Base-by-base conservation (phyloP, 257 asterid genomes). In the Plantago elongata region DNA sequence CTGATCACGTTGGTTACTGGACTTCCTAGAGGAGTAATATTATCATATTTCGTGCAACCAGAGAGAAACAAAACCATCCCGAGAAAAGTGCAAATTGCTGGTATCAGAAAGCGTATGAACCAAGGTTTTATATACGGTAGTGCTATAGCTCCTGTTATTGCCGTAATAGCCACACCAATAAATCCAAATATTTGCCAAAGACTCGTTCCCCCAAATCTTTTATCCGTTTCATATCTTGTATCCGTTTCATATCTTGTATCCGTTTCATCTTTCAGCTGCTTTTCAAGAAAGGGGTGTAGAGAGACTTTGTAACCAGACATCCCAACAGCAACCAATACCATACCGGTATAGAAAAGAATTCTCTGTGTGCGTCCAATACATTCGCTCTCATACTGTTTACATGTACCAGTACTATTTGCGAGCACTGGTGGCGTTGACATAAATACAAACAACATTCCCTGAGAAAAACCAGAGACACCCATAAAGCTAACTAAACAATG, bases 351-450 rank as follows among this genome's bases (percentile, higher is more conserved):
- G 68, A 84, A 86, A 6, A 84, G 72, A 9, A 59, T 72, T 42
- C 70, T 78, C 17, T 86, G 95, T 1, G 78, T 67, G 4, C 30
- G 73, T 9, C 83, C 82, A 13, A 86, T 54, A 54, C 95, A 83
- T 17, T 79, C 51, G 2, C 80, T 65, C 44, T 70, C 60, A 59
- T 81, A 83, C 17, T 51, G 12, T 13, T 73, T 76, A 73, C 95
- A 86, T 1, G 73, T 75, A 18, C 70, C 75, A 0, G 83, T 79
- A 7, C 65, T 51, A 18, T 72, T 74, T 9, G 81, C 73, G 2
- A 83, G 80, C 8, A 78, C 79, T 3, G 89, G 84, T 1, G 89
- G 91, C 3, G 86, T 83, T 5, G 95, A 87, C 85, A 87, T 73
- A 1, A 84, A 37, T 44, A 87, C 66, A 5, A 87, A 69, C 10